These are phyloP conservation scores for Paspalum notatum DNA, from an alignment of 176 grass and related monocot species.

Conservation along the genomic window DNA sequence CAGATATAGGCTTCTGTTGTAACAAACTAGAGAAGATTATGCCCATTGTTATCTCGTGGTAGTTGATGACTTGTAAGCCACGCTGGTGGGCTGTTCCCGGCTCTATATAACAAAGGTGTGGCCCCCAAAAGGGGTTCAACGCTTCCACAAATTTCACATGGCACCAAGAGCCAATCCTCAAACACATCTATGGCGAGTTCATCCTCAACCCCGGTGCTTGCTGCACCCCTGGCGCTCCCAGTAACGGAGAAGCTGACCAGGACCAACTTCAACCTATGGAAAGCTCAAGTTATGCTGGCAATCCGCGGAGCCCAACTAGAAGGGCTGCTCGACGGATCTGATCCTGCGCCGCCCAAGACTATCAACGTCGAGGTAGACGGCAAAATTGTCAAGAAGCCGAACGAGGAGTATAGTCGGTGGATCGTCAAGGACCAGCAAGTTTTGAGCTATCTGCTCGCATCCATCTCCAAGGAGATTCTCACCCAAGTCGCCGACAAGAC, in stretches of 20 bases:
- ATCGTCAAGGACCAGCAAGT: neutral
- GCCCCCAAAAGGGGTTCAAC: neutral
- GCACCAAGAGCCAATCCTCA: neutral
- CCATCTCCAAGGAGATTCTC: neutral
- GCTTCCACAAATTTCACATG: neutral
- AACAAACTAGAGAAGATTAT: no score
- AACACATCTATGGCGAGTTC: neutral
- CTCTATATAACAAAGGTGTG: neutral
- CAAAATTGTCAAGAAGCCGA: neutral
- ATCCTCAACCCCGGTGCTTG: neutral
- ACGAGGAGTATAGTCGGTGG: neutral
- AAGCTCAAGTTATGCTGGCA: neutral
- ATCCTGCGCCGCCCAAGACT: neutral
- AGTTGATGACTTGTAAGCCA: neutral
- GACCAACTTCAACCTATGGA: neutral
- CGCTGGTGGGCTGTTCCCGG: neutral
- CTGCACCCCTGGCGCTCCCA: neutral
- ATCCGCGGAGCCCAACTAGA: neutral
- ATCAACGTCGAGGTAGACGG: accelerated
- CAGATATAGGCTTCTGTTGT: no score
- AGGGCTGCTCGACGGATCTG: neutral
- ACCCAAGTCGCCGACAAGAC: neutral
- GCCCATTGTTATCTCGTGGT: no score
- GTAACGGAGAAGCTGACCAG: neutral
- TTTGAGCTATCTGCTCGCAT: neutral